phyloP scores from a whole-genome alignment of 2,329 filamentous ascomycete genomes.

The Stagonosporopsis chrysanthemi region DNA sequence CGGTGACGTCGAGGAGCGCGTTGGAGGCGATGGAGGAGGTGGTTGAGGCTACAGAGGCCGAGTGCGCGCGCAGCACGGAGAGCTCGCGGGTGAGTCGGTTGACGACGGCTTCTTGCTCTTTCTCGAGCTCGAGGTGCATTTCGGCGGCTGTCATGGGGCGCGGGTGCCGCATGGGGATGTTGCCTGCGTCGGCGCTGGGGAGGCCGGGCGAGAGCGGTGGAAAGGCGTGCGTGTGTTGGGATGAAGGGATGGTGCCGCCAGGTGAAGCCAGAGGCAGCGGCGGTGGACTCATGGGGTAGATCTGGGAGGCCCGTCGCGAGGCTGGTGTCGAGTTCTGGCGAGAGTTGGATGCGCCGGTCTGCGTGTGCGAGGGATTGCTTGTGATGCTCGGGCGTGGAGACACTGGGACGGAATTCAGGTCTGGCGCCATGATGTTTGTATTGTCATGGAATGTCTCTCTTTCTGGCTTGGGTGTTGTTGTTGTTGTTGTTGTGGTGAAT shows the following conservation, averaged over 20 bases:
- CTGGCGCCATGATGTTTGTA: constrained; percentile 55
- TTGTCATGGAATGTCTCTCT: background rate
- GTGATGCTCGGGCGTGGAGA: constrained; percentile 44
- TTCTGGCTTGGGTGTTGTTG: background rate
- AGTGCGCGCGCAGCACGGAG: constrained; percentile 76
- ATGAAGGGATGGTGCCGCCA: constrained; percentile 36
- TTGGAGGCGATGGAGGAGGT: constrained; percentile 63
- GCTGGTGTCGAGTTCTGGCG: constrained; percentile 35
- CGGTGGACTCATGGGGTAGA: constrained; percentile 56
- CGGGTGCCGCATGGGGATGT: constrained; percentile 80
- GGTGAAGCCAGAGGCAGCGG: constrained; percentile 52
- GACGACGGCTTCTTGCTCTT: constrained; percentile 94
- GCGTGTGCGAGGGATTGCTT: constrained; percentile 27
- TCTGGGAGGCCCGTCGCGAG: constrained; percentile 50
- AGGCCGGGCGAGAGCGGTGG: constrained; percentile 48
- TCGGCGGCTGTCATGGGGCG: constrained; percentile 87
- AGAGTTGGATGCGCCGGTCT: constrained; percentile 38
- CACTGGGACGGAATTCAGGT: constrained; percentile 55
- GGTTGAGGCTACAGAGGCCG: constrained; percentile 68
- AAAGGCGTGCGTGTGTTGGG: constrained; percentile 44
- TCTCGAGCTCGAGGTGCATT: constrained; percentile 87
- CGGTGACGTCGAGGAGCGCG: constrained; percentile 55
- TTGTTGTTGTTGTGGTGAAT: background rate
- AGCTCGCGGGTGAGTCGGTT: constrained; percentile 93
- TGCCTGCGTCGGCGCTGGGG: constrained; percentile 53